Percentiles rank a stretch among this genome's conserved stretches.
Evolutionary conservation across 345 rosid species (phyloP).

Genomic region (Brassica napus): Da-Ae NC_063438.1:13922001-13922500

Average conservation of each 20-base stretch:
- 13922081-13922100: conserved; percentile 60
- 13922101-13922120: conserved; percentile 60
- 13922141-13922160: conserved; percentile 7
- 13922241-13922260: conserved; percentile 52
- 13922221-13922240: conserved; percentile 55
- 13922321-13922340: conserved; percentile 66
- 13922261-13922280: conserved; percentile 42
- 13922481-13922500: conserved; percentile 67
- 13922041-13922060: conserved; percentile 79
- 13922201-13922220: conserved; percentile 43
- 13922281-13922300: conserved; percentile 65
- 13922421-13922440: conserved; percentile 58
- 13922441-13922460: conserved; percentile 47
- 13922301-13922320: conserved; percentile 55
- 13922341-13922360: conserved; percentile 36
- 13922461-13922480: conserved; percentile 61
- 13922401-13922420: conserved; percentile 64
- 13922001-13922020: background rate
- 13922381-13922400: background rate
- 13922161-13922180: background rate
- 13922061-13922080: conserved; percentile 65
- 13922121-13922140: conserved; percentile 40
- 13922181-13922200: background rate
- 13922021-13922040: conserved; percentile 63
- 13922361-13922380: background rate